Evolutionary conservation across 768 basidiomycete species (phyloP).

Genomic region (Zangia roseola): DNA sequence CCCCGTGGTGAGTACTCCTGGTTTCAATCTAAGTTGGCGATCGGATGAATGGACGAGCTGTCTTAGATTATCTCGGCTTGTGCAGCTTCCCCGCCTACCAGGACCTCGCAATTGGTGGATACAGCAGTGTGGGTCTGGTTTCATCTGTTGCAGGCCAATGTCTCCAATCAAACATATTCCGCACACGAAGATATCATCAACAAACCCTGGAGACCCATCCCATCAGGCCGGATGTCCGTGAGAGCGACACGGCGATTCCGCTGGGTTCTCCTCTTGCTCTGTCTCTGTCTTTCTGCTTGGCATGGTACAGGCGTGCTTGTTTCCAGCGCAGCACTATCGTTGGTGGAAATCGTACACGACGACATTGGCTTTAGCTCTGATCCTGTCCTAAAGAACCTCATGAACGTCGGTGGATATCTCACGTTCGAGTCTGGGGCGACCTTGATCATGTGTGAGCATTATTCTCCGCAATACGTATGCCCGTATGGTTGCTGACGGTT

Average conservation of each 20-base stretch:
- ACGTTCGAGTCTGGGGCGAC: constrained; percentile 37
- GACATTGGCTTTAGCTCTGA: constrained; percentile 27
- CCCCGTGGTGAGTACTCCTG: constrained; percentile 28
- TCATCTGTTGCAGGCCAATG: constrained; percentile 32
- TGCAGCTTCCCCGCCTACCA: constrained; percentile 1
- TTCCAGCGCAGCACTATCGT: constrained; percentile 22
- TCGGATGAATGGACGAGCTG: neutral
- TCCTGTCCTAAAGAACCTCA: constrained; percentile 31
- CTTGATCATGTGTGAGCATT: constrained; percentile 21
- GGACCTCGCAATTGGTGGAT: neutral
- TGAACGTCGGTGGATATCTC: constrained; percentile 32
- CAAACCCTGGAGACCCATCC: constrained; percentile 39
- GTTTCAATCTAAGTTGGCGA: neutral
- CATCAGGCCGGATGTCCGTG: constrained; percentile 32
- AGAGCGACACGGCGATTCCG: constrained; percentile 25
- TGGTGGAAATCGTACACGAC: constrained; percentile 29
- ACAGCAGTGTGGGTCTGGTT: constrained; percentile 30
- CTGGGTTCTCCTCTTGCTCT: constrained; percentile 31
- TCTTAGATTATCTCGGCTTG: constrained; percentile 10
- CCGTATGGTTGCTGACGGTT: neutral
- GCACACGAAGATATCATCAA: constrained; percentile 33
- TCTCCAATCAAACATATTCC: constrained; percentile 33
- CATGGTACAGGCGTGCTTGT: constrained; percentile 19
- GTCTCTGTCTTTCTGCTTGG: constrained; percentile 23
- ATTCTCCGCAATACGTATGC: neutral